Percentiles rank a stretch among this genome's conserved stretches.
Evolutionary conservation across 2,329 filamentous ascomycete genomes (phyloP).

Genomic region (Colletotrichum theobromicola): DNA sequence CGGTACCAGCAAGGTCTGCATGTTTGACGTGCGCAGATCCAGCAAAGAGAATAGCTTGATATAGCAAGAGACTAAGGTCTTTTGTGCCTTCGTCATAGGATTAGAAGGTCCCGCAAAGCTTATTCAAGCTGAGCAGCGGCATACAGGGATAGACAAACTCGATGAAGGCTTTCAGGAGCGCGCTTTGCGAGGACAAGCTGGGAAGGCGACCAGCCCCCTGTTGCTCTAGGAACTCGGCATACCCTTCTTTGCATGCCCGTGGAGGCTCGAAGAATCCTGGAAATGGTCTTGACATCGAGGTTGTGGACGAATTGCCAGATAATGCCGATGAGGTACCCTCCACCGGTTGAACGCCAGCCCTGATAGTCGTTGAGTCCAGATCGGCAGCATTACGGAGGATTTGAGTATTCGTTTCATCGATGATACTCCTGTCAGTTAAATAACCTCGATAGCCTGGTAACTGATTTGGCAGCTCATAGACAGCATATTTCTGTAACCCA

Average conservation of each 20-base stretch:
- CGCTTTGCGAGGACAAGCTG: background rate
- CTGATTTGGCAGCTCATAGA: background rate
- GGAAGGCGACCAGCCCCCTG: background rate
- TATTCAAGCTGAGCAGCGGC: background rate
- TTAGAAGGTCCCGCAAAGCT: background rate
- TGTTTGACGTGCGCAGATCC: background rate
- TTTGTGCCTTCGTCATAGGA: background rate
- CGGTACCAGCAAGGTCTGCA: background rate
- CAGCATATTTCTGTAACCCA: background rate
- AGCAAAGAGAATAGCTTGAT: background rate
- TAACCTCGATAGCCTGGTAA: background rate
- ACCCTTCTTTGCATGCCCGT: fast-evolving
- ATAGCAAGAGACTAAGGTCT: background rate
- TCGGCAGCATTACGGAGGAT: background rate
- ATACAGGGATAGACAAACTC: background rate
- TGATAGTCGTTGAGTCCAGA: background rate
- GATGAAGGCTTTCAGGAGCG: background rate
- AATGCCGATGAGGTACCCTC: background rate
- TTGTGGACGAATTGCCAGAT: background rate
- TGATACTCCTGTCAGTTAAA: background rate
- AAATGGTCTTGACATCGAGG: background rate
- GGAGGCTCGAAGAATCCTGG: background rate
- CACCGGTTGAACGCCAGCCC: background rate
- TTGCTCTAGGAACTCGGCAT: background rate
- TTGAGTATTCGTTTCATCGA: background rate